These are phyloP conservation scores for Saccharomyces pastorianus DNA, from an alignment of 1,139 yeast genomes.

Conservation along the genomic window DNA sequence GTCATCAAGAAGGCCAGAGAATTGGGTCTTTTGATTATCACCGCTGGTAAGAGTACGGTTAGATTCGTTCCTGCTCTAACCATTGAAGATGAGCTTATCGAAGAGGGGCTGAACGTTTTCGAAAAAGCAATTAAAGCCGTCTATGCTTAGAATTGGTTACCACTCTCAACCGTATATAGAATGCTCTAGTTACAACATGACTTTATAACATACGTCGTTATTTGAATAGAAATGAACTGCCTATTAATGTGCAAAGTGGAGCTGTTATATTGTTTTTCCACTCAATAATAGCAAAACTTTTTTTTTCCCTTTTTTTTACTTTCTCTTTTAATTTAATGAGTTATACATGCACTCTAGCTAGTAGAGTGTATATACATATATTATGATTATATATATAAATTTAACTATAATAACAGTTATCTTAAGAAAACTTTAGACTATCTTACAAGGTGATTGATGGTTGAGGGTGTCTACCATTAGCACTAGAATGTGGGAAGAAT, in stretches of 20 bases:
- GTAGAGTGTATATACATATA: constrained; percentile 1
- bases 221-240: too few species aligned
- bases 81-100: constrained; percentile 60
- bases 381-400: constrained; percentile 5
- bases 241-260: too few species aligned
- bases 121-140: constrained; percentile 41
- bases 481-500: constrained; percentile 31
- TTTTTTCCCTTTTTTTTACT: not conserved
- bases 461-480: constrained; percentile 30
- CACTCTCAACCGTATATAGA: too few species aligned
- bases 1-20: constrained; percentile 65
- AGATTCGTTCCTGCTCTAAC: constrained; percentile 90
- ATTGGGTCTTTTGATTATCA: constrained; percentile 70
- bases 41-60: constrained; percentile 86
- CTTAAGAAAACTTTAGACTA: constrained; percentile 5
- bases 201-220: too few species aligned
- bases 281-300: not conserved
- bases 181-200: too few species aligned
- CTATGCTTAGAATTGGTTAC: constrained; percentile 12
- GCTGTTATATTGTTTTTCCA: not conserved
- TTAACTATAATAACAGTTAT: constrained; percentile 1
- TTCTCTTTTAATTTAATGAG: not conserved
- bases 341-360: not conserved
- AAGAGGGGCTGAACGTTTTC: constrained; percentile 62
- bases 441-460: constrained; percentile 31